Percentiles rank a stretch among this genome's conserved stretches.
These are phyloP conservation scores for Malus fusca DNA, from an alignment of 306 rosid genomes.

Conservation along the genomic window DNA sequence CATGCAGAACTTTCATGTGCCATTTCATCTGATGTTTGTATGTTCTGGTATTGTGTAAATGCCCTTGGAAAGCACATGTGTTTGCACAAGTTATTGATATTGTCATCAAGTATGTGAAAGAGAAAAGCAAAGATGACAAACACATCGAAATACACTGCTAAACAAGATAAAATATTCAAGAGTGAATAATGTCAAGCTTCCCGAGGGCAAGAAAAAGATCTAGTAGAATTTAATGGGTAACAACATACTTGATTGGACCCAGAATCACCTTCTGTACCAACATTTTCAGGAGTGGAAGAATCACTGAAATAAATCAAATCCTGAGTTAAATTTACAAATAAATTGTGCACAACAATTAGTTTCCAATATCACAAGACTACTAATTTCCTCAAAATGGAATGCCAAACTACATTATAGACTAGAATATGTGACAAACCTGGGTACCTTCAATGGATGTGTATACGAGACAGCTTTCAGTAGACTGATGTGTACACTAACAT, in stretches of 20 bases:
- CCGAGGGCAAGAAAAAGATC: conserved; percentile 3
- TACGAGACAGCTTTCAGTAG: conserved; percentile 45
- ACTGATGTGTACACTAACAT: conserved; percentile 70
- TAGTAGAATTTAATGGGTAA: conserved; percentile 2
- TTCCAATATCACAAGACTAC: not conserved
- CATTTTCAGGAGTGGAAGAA: conserved; percentile 23
- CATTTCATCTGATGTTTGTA: not conserved
- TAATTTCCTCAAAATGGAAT: not conserved
- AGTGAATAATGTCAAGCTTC: not conserved
- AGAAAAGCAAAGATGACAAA: conserved; percentile 4
- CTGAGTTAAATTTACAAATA: conserved; percentile 5
- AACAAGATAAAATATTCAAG: not conserved
- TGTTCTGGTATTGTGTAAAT: not conserved
- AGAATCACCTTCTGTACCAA: conserved; percentile 22
- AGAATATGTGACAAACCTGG: conserved; percentile 60
- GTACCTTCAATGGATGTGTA: conserved; percentile 33
- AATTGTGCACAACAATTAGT: not conserved
- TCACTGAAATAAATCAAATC: conserved; percentile 37
- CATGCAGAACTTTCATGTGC: not conserved
- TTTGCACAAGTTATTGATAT: not conserved
- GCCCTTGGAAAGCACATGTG: not conserved
- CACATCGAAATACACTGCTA: not conserved
- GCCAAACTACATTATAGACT: conserved; percentile 11
- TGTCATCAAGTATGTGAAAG: not conserved
- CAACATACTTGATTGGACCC: conserved; percentile 46